Percentiles rank a stretch among this genome's conserved stretches.
Conservation (phyloP, 148 eudicot genomes). For the Bassia scoparia region DNA sequence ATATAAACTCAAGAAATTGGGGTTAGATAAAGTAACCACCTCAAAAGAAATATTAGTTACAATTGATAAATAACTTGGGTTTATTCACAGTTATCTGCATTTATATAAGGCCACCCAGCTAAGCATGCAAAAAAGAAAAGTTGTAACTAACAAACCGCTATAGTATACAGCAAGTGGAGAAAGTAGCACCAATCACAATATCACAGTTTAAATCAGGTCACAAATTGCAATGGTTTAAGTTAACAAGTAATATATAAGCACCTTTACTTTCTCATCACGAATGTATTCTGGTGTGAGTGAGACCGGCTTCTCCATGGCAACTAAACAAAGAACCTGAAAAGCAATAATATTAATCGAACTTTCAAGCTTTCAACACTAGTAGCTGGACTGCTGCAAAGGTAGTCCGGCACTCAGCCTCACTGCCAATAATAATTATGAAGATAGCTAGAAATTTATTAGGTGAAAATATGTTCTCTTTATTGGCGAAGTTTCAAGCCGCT, state of each 20-base stretch:
- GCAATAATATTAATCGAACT: background rate
- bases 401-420: background rate
- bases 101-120: too few relatives aligned
- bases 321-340: slow-evolving; percentile 86
- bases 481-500: background rate
- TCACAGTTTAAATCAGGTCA: background rate
- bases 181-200: background rate
- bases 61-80: too few relatives aligned
- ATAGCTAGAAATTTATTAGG: background rate
- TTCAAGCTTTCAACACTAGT: slow-evolving; percentile 8
- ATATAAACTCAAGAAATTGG: too few relatives aligned
- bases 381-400: background rate
- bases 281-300: slow-evolving; percentile 88
- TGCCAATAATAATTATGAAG: background rate
- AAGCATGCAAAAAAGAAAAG: too few relatives aligned
- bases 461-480: background rate
- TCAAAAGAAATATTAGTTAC: too few relatives aligned
- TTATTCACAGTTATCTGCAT: too few relatives aligned
- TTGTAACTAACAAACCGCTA: too few relatives aligned
- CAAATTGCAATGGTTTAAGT: slow-evolving; percentile 1
- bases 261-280: slow-evolving; percentile 99
- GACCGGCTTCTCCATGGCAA: slow-evolving; percentile 95
- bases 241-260: slow-evolving; percentile 16
- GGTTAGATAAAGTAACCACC: too few relatives aligned
- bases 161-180: background rate